Conservation (phyloP, 345 rosid genomes). For the Corchorus capsularis region DNA sequence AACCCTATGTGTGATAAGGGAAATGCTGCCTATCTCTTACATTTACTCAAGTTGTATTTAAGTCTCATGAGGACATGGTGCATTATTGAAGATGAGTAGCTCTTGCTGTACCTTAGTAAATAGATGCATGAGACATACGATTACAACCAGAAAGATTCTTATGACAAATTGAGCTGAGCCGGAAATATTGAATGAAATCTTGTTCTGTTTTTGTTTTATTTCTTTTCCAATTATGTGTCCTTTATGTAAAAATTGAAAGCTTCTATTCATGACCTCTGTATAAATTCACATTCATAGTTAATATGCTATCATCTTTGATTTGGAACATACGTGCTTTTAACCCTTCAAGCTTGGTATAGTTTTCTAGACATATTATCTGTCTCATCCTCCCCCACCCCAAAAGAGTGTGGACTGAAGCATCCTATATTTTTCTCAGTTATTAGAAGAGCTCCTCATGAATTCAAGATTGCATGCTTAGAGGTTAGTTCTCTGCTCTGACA, state of each 20-base stretch:
- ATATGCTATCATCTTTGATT: constrained; percentile 1
- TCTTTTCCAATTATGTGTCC: background rate
- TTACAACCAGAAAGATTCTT: background rate
- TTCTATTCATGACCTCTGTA: background rate
- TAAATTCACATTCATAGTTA: background rate
- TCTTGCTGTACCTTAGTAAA: background rate
- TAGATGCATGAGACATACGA: background rate
- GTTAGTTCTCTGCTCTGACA: constrained; percentile 46
- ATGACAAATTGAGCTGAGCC: background rate
- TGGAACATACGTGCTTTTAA: background rate
- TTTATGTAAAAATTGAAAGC: background rate
- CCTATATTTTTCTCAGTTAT: constrained; percentile 55
- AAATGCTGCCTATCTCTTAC: background rate
- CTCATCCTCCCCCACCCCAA: background rate
- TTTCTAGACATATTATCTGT: background rate
- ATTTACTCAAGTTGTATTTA: background rate
- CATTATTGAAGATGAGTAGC: background rate
- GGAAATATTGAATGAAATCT: background rate
- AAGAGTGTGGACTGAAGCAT: constrained; percentile 19
- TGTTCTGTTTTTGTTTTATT: background rate
- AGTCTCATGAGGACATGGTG: background rate
- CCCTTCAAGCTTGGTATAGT: background rate
- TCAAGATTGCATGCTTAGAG: constrained; percentile 99
- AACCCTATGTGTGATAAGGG: background rate
- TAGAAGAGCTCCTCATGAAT: constrained; percentile 98